These are phyloP conservation scores for Akanthomyces muscarius DNA, from an alignment of 2,329 filamentous ascomycete species.

Conservation along the genomic window DNA sequence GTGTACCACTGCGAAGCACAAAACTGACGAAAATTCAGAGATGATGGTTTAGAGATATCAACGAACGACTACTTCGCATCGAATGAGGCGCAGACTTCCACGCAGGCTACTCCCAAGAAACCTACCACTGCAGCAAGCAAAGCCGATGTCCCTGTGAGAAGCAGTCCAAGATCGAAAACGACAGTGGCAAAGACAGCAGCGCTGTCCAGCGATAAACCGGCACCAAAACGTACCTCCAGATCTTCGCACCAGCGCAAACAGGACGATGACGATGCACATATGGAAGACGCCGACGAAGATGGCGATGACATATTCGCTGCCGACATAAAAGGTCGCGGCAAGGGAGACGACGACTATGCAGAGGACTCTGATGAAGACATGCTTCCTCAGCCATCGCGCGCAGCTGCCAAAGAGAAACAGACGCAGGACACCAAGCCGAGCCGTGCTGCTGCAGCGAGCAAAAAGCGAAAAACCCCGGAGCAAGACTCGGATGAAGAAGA, in stretches of 20 bases:
- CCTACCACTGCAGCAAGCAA: slow-evolving; percentile 34
- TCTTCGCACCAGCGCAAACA: slow-evolving; percentile 38
- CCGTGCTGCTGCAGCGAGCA: slow-evolving; percentile 33
- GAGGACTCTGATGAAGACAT: slow-evolving; percentile 72
- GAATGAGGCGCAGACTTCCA: slow-evolving; percentile 35
- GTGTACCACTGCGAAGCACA: slow-evolving; percentile 9
- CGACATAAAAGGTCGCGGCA: slow-evolving; percentile 61
- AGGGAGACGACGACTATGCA: slow-evolving; percentile 70
- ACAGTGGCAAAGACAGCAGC: slow-evolving; percentile 26
- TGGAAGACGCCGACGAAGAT: slow-evolving; percentile 66
- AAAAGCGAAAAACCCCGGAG: slow-evolving; percentile 57
- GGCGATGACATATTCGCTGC: slow-evolving; percentile 81
- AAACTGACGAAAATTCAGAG: slow-evolving; percentile 25
- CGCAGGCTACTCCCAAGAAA: slow-evolving; percentile 38
- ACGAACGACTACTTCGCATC: slow-evolving; percentile 57
- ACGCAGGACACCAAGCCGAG: slow-evolving; percentile 24
- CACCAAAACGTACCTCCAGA: slow-evolving; percentile 37
- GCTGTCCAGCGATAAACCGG: slow-evolving; percentile 28
- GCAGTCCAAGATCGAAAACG: slow-evolving; percentile 48
- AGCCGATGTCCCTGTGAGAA: slow-evolving; percentile 44
- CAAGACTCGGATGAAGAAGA: slow-evolving; percentile 53
- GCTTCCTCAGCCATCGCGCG: slow-evolving; percentile 55
- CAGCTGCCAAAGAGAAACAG: slow-evolving; percentile 42
- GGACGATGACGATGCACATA: slow-evolving; percentile 52
- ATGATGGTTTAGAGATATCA: slow-evolving; percentile 49